A percentile compares a stretch with the other conserved stretches of the same genome.
phyloP scores from a whole-genome alignment of 1,284 basidiomycete species.

The Ustilago cynodontis region DNA sequence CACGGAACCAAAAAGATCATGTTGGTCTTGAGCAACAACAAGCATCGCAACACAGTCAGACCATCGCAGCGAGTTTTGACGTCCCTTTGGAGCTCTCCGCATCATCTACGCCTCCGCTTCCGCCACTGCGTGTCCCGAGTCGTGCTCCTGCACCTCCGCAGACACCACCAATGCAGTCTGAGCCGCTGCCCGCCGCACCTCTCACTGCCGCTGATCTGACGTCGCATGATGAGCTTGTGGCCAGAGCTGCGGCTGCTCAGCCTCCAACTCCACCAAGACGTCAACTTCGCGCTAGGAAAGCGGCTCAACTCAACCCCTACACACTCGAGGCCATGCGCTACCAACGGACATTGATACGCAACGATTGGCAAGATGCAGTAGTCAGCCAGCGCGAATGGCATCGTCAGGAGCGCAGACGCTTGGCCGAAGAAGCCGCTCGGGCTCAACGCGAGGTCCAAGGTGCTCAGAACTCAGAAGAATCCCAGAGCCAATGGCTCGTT shows the following conservation, averaged over 20 bases:
- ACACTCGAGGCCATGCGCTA: conserved; percentile 69
- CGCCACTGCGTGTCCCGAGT: conserved; percentile 25
- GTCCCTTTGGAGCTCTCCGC: neutral
- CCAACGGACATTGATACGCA: conserved; percentile 65
- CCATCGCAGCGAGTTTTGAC: neutral
- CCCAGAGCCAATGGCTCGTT: conserved; percentile 48
- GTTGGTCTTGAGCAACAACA: neutral
- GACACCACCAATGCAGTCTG: conserved; percentile 4
- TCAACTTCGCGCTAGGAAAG: conserved; percentile 66
- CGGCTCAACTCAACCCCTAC: conserved; percentile 70
- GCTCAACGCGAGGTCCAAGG: conserved; percentile 25
- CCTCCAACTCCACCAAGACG: conserved; percentile 50
- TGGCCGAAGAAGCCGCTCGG: conserved; percentile 40
- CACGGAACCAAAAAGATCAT: neutral
- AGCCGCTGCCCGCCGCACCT: neutral
- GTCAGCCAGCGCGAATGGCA: conserved; percentile 65
- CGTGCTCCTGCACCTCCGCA: neutral
- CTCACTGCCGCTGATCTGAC: neutral
- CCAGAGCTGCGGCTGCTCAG: conserved; percentile 37
- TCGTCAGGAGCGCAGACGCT: conserved; percentile 44
- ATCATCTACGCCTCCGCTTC: conserved; percentile 13
- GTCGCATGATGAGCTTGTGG: conserved; percentile 25
- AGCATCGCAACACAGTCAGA: neutral
- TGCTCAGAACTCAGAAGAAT: conserved; percentile 24
- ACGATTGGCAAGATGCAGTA: conserved; percentile 71